Base-by-base conservation (phyloP, 1,284 basidiomycete species). In the Termitomyces sp. region DNA sequence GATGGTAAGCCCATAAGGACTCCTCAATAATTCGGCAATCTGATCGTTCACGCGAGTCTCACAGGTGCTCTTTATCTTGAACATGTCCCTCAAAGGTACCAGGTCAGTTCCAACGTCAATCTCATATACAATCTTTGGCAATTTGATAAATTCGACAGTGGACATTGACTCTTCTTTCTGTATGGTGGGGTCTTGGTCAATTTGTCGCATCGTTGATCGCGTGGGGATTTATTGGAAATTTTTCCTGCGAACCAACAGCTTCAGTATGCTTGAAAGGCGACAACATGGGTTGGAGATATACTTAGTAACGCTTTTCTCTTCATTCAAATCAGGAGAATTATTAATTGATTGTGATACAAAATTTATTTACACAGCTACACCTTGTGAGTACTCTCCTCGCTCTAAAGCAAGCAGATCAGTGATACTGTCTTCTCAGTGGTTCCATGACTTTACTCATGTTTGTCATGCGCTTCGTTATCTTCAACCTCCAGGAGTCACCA, bases 121-220 rank as follows among this genome's bases (percentile, higher is more conserved):
- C 16, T 14, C 34, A 30, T 30, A 30, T 43, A 19, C 43, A 21
- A 19, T 26, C 5, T 24, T 24, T 24, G 35, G 34, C 21, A n/a
- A 37, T 30, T 46, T 37, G 26, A 50, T 52, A 40, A n/a, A 14
- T 7, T 33, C 2, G 38, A 30, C 33, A 84, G 73, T 84, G 79
- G 76, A 76, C 81, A 35, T 66, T 86, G 41, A 85, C 83, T 0
- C 68, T 86, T 11, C 72, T 86, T 0, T 82, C 80, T 8, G 72
- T 78, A 28, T 85, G 80, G 75, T 86, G 84, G 84, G 79, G 79
- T n/a, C 60, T 84, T 18, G 83, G 83, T 1, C 80, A 82, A 58
- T 67, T 83, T 16, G 59, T 78, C 31, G 77, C 76, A 11, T 78
- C 76, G 19, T 61, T 81, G 38, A 69, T 83, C 26, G 70, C 74